Conservation (phyloP, 2,329 filamentous ascomycete genomes). For the Huntiella bhutanensis region DNA sequence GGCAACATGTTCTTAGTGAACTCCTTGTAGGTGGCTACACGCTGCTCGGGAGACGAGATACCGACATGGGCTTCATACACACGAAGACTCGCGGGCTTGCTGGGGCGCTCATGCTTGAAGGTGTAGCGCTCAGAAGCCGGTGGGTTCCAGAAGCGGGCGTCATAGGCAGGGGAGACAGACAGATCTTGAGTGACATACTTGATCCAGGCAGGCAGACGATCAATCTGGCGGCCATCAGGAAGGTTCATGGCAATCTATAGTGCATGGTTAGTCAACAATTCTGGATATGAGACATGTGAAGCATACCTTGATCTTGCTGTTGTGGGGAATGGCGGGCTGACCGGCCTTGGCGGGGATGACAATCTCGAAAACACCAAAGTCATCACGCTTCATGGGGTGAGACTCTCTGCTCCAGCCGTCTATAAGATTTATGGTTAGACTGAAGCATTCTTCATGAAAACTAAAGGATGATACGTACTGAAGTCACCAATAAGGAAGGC, state of each 20-base stretch:
- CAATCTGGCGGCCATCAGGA: conserved; percentile 60
- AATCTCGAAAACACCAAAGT: conserved; percentile 76
- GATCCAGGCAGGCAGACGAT: conserved; percentile 91
- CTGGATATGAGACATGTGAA: not conserved
- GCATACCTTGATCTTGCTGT: conserved; percentile 75
- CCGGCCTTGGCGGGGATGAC: conserved; percentile 55
- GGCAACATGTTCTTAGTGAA: conserved; percentile 87
- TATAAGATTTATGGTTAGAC: conserved; percentile 18
- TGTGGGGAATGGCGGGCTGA: conserved; percentile 64
- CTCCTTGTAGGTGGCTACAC: conserved; percentile 89
- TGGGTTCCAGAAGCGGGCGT: conserved; percentile 94
- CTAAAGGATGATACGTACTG: conserved; percentile 35
- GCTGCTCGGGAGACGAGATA: conserved; percentile 79
- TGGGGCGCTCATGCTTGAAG: conserved; percentile 67
- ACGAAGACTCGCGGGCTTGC: conserved; percentile 67
- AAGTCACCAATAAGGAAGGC: conserved; percentile 89
- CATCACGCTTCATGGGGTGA: conserved; percentile 72
- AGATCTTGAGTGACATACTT: conserved; percentile 92
- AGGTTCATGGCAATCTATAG: conserved; percentile 63
- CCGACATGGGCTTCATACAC: conserved; percentile 99
- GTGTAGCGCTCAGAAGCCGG: conserved; percentile 55
- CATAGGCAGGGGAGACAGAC: conserved; percentile 74
- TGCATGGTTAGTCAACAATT: too few relatives aligned
- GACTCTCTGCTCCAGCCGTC: conserved; percentile 73
- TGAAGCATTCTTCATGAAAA: too few relatives aligned